Base-by-base conservation (phyloP, 805 yeast genomes). In the Zygoascus ofunaensis region DNA sequence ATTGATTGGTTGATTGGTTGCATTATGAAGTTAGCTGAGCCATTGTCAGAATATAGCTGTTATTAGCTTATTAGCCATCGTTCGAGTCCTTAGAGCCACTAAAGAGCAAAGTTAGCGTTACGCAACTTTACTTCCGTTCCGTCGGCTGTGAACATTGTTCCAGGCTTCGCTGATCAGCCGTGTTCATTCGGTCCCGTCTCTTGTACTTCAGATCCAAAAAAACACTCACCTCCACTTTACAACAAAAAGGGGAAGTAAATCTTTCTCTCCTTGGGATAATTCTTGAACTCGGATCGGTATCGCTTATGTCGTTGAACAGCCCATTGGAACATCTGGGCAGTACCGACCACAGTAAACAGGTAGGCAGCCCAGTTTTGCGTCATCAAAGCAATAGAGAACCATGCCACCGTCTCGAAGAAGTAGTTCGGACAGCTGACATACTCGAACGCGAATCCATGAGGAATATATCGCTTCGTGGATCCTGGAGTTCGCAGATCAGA, bases 381-480 rank as follows among this genome's bases (percentile, higher is more conserved):
- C 58, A 87, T 69, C 22, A 87, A 47, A 18, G 90, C 76, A 56
- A 80, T 78, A 22, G 73, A 63, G 1, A 81, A 59, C 95, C 96
- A 92, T 1, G 80, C 70, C 53, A 82, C 64, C 37, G 76, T 67
- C 70, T 92, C 98, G 62, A 87, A 90, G 54, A 87, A 82, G 64
- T 92, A 92, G 68, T 92, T 92, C 53, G 98, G 98, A 63, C 87
- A 83, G n/a, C 92, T 79, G 30, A 89, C 84, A 46, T 71, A 64
- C 48, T 76, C 72, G 60, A 92, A 92, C 7, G 90, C 83, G 55
- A 85, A 94, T 17, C 95, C 96, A 49, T 72, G 71, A 19, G 97
- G 94, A 54, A 83, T 80, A 40, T 68, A 73, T 52, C 81, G 81
- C 47, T 73, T 79, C 46, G 72, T 77, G 41, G 76, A 67, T 36